Conservation (phyloP, 208 protist species). For the Crithidia bombi region DNA sequence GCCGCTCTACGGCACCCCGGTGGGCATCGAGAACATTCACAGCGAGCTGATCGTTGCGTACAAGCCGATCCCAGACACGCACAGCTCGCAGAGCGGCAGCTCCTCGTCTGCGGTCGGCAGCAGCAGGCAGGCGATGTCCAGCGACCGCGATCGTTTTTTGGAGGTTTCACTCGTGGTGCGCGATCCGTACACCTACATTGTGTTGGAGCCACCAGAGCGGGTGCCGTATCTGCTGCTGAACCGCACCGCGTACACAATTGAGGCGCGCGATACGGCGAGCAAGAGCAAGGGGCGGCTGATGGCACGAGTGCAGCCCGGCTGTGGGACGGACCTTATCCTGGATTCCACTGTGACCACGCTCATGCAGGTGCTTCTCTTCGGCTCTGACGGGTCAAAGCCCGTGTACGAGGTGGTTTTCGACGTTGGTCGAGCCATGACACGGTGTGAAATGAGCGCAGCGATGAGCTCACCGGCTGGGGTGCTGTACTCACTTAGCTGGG, state of each 20-base stretch:
- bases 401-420: conserved; percentile 35
- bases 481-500: conserved; percentile 53
- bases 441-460: conserved; percentile 32
- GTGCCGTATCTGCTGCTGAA: conserved; percentile 82
- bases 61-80: conserved; percentile 18
- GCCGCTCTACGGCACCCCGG: conserved; percentile 67
- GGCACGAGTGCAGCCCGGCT: conserved; percentile 53
- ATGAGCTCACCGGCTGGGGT: conserved; percentile 32
- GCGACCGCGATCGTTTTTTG: conserved; percentile 53
- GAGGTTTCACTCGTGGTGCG: conserved; percentile 71
- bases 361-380: conserved; percentile 33
- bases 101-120: not conserved
- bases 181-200: conserved; percentile 84
- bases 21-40: conserved; percentile 80
- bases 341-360: conserved; percentile 54
- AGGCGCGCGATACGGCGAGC: conserved; percentile 51
- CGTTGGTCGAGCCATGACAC: conserved; percentile 39
- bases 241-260: conserved; percentile 55
- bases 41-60: conserved; percentile 72
- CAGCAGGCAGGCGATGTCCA: not conserved
- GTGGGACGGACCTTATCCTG: conserved; percentile 49
- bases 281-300: conserved; percentile 59
- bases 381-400: conserved; percentile 2
- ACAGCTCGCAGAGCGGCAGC: not conserved
- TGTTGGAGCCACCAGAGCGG: conserved; percentile 62